Conservation (phyloP, 345 rosid genomes). For the Raphanus sativus region DNA sequence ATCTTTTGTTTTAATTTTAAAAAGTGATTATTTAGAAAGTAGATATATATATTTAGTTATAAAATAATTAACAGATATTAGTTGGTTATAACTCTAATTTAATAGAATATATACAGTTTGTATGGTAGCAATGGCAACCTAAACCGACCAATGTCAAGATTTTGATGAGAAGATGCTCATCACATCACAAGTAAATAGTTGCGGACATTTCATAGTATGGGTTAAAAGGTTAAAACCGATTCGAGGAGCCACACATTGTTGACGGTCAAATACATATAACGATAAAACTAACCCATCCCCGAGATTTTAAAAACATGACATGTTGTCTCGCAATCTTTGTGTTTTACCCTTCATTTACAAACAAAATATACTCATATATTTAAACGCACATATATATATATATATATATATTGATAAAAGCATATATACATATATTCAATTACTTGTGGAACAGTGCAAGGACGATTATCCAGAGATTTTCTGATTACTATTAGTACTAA, state of each 20-base stretch:
- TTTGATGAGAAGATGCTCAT: conserved; percentile 34
- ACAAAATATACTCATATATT: conserved; percentile 2
- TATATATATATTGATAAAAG: conserved; percentile 8
- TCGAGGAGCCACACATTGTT: conserved; percentile 38
- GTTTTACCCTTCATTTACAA: conserved; percentile 24
- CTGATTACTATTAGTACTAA: conserved; percentile 8
- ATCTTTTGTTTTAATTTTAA: no score
- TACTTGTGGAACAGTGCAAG: conserved; percentile 21
- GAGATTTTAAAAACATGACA: conserved; percentile 43
- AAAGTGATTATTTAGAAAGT: no score
- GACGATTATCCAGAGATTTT: conserved; percentile 21
- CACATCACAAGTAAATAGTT: conserved; percentile 33
- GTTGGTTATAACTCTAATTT: no score
- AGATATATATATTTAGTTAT: no score
- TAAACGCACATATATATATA: not conserved
- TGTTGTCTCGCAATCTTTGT: conserved; percentile 50
- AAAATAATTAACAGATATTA: no score
- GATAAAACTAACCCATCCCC: conserved; percentile 42
- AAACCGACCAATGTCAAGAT: conserved; percentile 28
- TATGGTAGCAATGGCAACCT: conserved; percentile 18
- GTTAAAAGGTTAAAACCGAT: conserved; percentile 36
- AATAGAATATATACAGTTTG: no score
- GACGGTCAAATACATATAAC: conserved; percentile 44
- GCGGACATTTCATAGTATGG: conserved; percentile 29
- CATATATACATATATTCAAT: conserved; percentile 19